Base-by-base conservation (phyloP, 352 stramenopile species). In the Pythium vanterpoolii region DNA sequence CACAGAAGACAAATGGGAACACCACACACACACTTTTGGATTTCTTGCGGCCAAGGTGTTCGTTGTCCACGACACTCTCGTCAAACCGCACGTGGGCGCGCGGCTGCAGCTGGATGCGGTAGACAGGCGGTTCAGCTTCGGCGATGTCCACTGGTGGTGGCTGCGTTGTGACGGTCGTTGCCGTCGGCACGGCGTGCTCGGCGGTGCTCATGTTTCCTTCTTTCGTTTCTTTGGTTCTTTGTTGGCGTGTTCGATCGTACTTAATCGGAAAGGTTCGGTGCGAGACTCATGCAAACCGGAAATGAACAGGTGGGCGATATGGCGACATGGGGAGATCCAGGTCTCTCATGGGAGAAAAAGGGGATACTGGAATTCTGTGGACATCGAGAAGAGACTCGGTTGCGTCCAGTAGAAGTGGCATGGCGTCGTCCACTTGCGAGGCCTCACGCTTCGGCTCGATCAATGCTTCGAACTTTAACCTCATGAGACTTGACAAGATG, bases 41-140 rank as follows among this genome's bases (percentile, higher is more conserved):
- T 38, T 89, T 93, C 67, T 90, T 97, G 64, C 87, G 81, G 36
- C 87, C 86, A 39, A 97, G 86, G 58, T 96, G 83, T 63, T 98
- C 91, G 73, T 98, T 98, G 67, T 98, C 89, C 47, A 98, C 83
- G 16, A 95, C 86, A 47, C 80, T 89, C 10, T 94, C 87, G 38
- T 92, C 80, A 62, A 96, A 98, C 33, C 74, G 88, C 57, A 98
- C 89, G 36, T 76, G 88, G 26, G 77, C 65, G 23, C 88, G 86
- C 40, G 90, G 85, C 55, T 90, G 76, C 39, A 97, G 66, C 21
- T 90, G 81, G 16, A 95, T 56, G 42, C 66, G 74, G 62, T 93
- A 93, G 45, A 89, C 69, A 28, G 66, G 68, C 13, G 69, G 51
- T 42, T 72, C 64, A 1, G 24, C 59, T 9, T 55, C 52, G 27